Evolutionary conservation across 257 asterid species (phyloP), one percentile per base, ranked within the genome.

Genomic region (Nicotiana obtusifolia): DNA sequence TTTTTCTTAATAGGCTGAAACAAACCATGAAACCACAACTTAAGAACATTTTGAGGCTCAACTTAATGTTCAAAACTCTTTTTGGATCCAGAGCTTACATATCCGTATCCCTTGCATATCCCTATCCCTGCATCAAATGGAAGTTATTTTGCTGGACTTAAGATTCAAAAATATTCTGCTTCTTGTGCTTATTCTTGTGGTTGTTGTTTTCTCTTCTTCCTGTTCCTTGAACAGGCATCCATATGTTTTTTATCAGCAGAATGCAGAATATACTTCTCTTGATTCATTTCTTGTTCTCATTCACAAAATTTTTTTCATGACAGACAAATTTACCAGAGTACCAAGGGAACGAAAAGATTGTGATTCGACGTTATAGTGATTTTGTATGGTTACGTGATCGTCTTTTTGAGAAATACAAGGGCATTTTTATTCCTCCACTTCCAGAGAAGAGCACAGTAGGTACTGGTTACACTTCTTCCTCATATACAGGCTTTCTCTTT

Each of bases 361-460:
- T 94, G 85, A 96, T 94, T 81, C 90, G 99, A 11, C 88, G 99
- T 47, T 96, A 96, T 84, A 96, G 87, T 88, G 99, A 96, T 88
- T 96, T 96, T 91, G 91, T 92, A 84, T 96, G 99, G 98, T 84
- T 96, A 82, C 90, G 93, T 24, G 98, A 96, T 71, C 98, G 98
- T 57, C 93, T 96, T 83, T 94, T 89, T 89, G 98, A 94, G 83
- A 96, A 90, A 91, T 93, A 82, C 88, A 94, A 96, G 92, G 99
- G 99, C 49, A 83, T 94, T 73, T 96, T 96, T 85, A 93, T 96
- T 83, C 99, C 99, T 82, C 99, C 99, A 44, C 95, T 96, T 83
- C 99, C 99, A 64, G 99, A 96, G 91, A 96, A 96, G 95, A 96
- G 91, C 89, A 92, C 99, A 78, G 98, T 96, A 88, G 99, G 99